Base-by-base conservation (phyloP, 257 asterid genomes). In the Solanum pimpinellifolium region DNA sequence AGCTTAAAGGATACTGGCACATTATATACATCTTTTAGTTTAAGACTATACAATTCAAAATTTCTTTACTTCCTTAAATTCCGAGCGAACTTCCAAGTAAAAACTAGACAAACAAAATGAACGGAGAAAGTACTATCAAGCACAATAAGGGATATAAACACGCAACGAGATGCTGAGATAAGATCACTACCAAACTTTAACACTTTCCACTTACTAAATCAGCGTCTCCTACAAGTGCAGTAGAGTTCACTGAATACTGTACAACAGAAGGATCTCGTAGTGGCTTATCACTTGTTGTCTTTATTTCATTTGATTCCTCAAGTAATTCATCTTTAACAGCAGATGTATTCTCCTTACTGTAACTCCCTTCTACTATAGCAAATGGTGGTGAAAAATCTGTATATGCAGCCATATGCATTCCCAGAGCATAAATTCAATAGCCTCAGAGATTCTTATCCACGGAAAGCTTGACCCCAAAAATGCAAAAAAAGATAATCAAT, bases 401-500 rank as follows among this genome's bases (percentile, higher is more conserved):
- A 72, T 89, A 95, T 73, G 94, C 96, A 83, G 98, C 97, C 99
- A 96, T 96, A 86, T 47, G 91, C 87, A 87, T 90, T 85, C 84
- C 86, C 41, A 89, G 70, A 88, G 47, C 95, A 92, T 91, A 85
- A 88, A 91, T 44, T 76, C 72, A 65, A 76, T n/a, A 39, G 52
- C 82, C 82, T 74, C 82, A 11, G 20, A 70, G 77, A 74, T 74
- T 74, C 52, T 74, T 37, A 74, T 74, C 82, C 52, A 74, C 82
- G 2, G 82, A 11, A 9, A 39, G 52, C 82, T 73, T 35, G 39
- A 39, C 42, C 52, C 33, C 52, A 74, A 74, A 74, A 11, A 20
- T 37, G 31, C 49, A 74, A 37, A 11, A 11, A 21, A 72, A 0
- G 8, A 35, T 4, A 18, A 72, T 16, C 31, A 37, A 21, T 74